Conservation (phyloP, 495 filamentous ascomycete species). For the Tricharina praecox region DNA sequence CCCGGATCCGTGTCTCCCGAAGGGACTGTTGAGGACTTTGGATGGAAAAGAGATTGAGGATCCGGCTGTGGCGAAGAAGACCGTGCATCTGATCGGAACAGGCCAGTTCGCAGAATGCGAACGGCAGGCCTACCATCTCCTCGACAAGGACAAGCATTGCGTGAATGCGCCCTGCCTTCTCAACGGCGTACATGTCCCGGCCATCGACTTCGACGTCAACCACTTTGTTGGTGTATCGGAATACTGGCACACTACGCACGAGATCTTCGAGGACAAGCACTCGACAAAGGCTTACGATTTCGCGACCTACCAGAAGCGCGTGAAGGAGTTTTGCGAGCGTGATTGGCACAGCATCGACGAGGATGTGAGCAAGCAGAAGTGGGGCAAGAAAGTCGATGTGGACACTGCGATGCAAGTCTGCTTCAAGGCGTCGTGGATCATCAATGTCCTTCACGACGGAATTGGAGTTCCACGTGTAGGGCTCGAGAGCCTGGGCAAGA, state of each 20-base stretch:
- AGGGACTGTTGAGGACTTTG: conserved; percentile 50
- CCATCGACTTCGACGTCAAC: conserved; percentile 94
- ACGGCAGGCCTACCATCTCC: conserved; percentile 59
- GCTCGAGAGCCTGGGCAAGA: conserved; percentile 41
- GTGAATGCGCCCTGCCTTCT: conserved; percentile 70
- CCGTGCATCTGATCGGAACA: conserved; percentile 52
- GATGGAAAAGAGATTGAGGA: conserved; percentile 38
- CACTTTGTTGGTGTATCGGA: conserved; percentile 97
- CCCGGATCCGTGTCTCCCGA: conserved; percentile 82
- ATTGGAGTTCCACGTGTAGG: conserved; percentile 88
- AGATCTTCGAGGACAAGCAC: conserved; percentile 67
- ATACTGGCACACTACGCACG: conserved; percentile 97
- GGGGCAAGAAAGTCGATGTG: conserved; percentile 60
- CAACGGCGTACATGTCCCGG: conserved; percentile 75
- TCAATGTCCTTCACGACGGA: conserved; percentile 86
- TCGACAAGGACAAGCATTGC: conserved; percentile 75
- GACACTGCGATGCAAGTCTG: conserved; percentile 69
- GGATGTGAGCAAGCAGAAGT: conserved; percentile 45
- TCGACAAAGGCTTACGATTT: conserved; percentile 83
- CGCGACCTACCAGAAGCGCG: conserved; percentile 69
- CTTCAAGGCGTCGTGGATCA: conserved; percentile 96
- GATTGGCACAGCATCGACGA: conserved; percentile 60
- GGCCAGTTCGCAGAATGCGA: conserved; percentile 78
- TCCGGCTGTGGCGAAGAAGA: conserved; percentile 24
- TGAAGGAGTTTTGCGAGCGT: conserved; percentile 68